These are phyloP conservation scores for Suillus ampliporus DNA, from an alignment of 768 basidiomycete species.

Conservation along the genomic window DNA sequence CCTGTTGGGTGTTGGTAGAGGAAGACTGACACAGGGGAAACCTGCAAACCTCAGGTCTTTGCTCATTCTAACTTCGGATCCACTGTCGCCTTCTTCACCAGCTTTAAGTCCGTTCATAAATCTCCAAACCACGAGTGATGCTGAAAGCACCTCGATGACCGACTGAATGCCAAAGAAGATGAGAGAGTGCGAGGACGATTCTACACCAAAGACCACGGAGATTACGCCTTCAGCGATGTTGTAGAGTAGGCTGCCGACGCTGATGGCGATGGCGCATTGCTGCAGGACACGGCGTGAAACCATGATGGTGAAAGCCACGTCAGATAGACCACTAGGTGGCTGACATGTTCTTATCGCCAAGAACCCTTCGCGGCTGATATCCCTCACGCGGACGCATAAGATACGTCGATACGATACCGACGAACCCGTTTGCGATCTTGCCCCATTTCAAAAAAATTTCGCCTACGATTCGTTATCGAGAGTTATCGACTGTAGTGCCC, in stretches of 20 bases:
- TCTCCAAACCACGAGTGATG: slow-evolving; percentile 50
- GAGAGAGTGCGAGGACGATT: slow-evolving; percentile 49
- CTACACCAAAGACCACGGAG: slow-evolving; percentile 50
- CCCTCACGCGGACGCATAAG: neutral
- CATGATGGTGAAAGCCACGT: neutral
- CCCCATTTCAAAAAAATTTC: neutral
- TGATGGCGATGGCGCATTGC: slow-evolving; percentile 45
- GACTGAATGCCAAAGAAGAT: slow-evolving; percentile 57
- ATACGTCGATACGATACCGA: no score
- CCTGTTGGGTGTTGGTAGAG: slow-evolving; percentile 23
- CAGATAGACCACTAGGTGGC: neutral
- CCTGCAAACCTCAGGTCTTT: slow-evolving; percentile 11
- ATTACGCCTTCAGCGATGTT: slow-evolving; percentile 48
- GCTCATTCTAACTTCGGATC: slow-evolving; percentile 21
- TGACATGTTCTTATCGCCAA: neutral
- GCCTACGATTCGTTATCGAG: no score
- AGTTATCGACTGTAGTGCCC: no score
- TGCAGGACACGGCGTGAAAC: slow-evolving; percentile 41
- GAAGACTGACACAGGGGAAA: neutral
- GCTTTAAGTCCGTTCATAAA: slow-evolving; percentile 41
- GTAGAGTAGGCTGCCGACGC: slow-evolving; percentile 47
- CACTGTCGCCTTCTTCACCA: slow-evolving; percentile 35
- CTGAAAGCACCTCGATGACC: slow-evolving; percentile 51
- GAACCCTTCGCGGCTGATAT: neutral
- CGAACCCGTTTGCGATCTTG: neutral